These are phyloP conservation scores for Acanthamoeba lenticulata DNA, from an alignment of 208 protist genomes.

Conservation along the genomic window DNA sequence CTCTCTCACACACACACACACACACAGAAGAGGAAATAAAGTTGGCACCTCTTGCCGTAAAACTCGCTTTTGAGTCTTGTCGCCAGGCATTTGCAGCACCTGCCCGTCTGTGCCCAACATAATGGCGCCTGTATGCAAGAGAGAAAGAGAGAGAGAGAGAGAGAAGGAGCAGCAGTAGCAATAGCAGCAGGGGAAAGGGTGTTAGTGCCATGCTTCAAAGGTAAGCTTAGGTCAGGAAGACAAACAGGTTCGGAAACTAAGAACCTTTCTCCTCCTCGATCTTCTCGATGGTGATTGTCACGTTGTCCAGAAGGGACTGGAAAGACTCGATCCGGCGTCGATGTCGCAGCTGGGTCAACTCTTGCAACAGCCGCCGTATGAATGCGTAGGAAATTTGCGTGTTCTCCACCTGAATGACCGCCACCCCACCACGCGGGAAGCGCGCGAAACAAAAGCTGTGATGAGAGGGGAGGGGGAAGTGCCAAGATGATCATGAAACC, in stretches of 20 bases:
- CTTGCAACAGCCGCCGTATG: neutral
- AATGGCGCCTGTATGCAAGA: neutral
- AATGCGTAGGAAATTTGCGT: slow-evolving; percentile 9
- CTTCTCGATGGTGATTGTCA: slow-evolving; percentile 27
- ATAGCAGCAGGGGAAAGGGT: neutral
- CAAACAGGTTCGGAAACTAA: neutral
- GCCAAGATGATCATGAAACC: neutral
- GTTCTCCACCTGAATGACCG: neutral
- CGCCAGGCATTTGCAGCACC: slow-evolving; percentile 5
- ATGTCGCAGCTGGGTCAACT: neutral
- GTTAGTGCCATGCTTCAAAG: too few species aligned
- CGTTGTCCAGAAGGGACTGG: neutral
- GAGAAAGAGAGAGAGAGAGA: neutral
- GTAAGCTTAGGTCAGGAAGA: neutral
- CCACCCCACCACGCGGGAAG: neutral
- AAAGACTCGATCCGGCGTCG: slow-evolving; percentile 20
- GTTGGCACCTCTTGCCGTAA: neutral
- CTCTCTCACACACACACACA: neutral
- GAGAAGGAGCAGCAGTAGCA: neutral
- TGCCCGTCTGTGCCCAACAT: neutral
- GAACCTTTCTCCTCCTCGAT: slow-evolving; percentile 46
- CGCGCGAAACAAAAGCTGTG: neutral
- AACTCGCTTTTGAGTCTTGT: neutral
- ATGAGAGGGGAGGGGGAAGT: neutral
- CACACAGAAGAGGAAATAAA: neutral